These are phyloP conservation scores for Fusarium xylarioides DNA, from an alignment of 2,329 filamentous ascomycete species.

Conservation along the genomic window DNA sequence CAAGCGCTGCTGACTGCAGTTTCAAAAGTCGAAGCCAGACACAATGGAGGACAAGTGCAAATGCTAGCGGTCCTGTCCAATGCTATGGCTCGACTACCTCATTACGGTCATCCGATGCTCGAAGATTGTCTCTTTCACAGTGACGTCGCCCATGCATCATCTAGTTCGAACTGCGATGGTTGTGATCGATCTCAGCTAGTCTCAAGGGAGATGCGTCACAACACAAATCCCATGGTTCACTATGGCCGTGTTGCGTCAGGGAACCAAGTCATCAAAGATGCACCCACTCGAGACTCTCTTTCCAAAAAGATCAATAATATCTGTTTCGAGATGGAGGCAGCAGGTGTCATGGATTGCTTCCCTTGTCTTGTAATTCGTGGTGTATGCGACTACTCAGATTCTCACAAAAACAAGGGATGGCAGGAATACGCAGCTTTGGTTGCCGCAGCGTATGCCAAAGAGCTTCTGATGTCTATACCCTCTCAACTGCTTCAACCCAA, in stretches of 20 bases:
- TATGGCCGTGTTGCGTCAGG: slow-evolving; percentile 42
- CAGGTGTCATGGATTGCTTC: slow-evolving; percentile 38
- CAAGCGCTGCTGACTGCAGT: neutral
- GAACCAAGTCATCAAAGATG: slow-evolving; percentile 50
- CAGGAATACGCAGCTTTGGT: neutral
- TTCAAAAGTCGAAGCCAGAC: slow-evolving; percentile 15
- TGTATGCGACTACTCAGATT: slow-evolving; percentile 49
- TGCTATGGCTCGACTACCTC: rapidly evolving
- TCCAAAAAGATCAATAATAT: slow-evolving; percentile 4
- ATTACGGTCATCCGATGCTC: neutral
- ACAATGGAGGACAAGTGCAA: neutral
- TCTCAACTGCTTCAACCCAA: rapidly evolving
- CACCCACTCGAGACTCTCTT: slow-evolving; percentile 42
- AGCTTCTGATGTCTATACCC: neutral
- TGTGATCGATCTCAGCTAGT: neutral
- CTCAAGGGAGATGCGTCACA: rapidly evolving
- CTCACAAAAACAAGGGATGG: neutral
- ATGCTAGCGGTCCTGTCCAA: neutral
- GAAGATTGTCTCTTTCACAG: slow-evolving; percentile 1
- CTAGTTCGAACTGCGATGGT: neutral
- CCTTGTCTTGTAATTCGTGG: slow-evolving; percentile 50
- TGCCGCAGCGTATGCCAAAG: neutral
- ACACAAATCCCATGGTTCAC: neutral
- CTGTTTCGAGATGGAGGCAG: slow-evolving; percentile 46
- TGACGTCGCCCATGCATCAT: neutral